Base-by-base conservation (phyloP, 352 stramenopile species). In the Thalassiosira sp. region DNA sequence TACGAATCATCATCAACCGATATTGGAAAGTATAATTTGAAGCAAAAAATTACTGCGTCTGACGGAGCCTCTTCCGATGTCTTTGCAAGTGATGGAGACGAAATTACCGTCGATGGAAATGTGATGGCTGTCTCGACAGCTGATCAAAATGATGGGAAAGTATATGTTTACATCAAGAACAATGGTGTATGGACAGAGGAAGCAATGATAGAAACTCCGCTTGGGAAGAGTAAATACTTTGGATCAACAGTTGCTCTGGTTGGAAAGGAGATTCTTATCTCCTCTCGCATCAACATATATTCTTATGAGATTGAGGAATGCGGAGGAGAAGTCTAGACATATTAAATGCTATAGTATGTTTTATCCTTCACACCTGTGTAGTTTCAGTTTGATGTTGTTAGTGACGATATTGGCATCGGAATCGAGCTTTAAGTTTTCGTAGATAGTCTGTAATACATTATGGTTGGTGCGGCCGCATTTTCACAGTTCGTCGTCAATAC, bases 401-500 rank as follows among this genome's bases (percentile, higher is more conserved):
- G n/a, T n/a, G n/a, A n/a, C n/a, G n/a, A n/a, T n/a, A n/a, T n/a
- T n/a, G n/a, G n/a, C n/a, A n/a, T n/a, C n/a, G n/a, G n/a, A n/a
- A n/a, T n/a, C n/a, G n/a, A n/a, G n/a, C n/a, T n/a, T n/a, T n/a
- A n/a, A n/a, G n/a, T n/a, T n/a, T n/a, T n/a, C n/a, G n/a, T n/a
- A n/a, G n/a, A n/a, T n/a, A n/a, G n/a, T n/a, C n/a, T n/a, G n/a
- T n/a, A n/a, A n/a, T n/a, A n/a, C n/a, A n/a, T n/a, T n/a, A n/a
- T n/a, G n/a, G n/a, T n/a, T n/a, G n/a, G n/a, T n/a, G n/a, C n/a
- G n/a, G n/a, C n/a, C n/a, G n/a, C n/a, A n/a, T n/a, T 43, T 65
- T n/a, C 48, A 65, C 5, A 58, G 27, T 7, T 66, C 59, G 18
- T 64, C 20, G 18, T 53, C 25, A 49, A 70, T 0, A 11, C 58